Evolutionary conservation across 2,329 filamentous ascomycete genomes (phyloP).

Genomic region (Cadophora malorum): DNA sequence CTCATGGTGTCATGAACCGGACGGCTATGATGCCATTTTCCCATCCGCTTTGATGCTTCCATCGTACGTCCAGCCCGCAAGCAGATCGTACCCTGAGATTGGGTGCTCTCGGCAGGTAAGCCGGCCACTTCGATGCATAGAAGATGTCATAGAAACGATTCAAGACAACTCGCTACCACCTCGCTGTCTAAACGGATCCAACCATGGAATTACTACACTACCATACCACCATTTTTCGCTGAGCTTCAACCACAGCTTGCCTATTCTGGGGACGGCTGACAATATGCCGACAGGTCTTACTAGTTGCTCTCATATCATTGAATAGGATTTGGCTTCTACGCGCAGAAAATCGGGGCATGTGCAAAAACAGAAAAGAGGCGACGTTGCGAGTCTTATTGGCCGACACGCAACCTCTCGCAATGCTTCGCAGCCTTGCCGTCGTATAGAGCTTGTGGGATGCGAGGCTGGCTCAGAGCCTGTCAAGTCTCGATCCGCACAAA

Average conservation of each 20-base stretch:
- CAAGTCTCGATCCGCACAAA: constrained; percentile 10
- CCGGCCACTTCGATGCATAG: background rate
- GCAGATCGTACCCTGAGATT: background rate
- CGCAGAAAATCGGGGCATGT: background rate
- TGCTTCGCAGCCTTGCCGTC: background rate
- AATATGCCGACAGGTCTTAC: background rate
- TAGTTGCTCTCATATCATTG: background rate
- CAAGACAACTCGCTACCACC: constrained; percentile 4
- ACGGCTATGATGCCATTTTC: background rate
- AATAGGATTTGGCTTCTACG: constrained; percentile 1
- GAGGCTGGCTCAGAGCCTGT: constrained; percentile 12
- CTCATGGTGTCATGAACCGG: background rate
- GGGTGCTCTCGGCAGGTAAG: background rate
- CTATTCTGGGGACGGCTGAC: background rate
- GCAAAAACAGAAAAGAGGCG: background rate
- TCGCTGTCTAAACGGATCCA: background rate
- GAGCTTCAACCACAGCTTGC: background rate
- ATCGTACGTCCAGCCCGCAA: background rate
- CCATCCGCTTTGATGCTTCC: constrained; percentile 2
- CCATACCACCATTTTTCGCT: no score
- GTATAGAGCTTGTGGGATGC: background rate
- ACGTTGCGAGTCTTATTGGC: background rate
- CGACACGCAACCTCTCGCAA: background rate
- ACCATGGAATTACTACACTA: background rate
- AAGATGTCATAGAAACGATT: constrained; percentile 11